Conservation (phyloP, 169 alveolate species). For the Plasmodium knowlesi region DNA sequence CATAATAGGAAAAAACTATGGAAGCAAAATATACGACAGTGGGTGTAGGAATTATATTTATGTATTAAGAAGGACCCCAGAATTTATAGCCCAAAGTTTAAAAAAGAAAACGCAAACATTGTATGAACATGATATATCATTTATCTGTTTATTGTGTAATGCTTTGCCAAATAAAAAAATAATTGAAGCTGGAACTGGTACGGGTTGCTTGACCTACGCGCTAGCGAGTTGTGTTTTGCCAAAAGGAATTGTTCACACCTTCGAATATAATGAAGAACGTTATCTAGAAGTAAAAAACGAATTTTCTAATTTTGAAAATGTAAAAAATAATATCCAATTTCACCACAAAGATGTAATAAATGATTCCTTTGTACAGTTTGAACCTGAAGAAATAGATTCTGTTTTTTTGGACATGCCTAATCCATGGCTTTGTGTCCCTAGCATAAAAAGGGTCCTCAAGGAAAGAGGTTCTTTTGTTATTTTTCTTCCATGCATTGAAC, state of each 20-base stretch:
- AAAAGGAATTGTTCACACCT: slow-evolving; percentile 89
- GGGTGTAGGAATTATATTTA: slow-evolving; percentile 38
- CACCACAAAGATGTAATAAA: slow-evolving; percentile 87
- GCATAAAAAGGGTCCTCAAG: slow-evolving; percentile 82
- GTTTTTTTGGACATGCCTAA: slow-evolving; percentile 93
- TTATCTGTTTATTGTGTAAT: slow-evolving; percentile 88
- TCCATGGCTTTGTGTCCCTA: slow-evolving; percentile 91
- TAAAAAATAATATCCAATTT: slow-evolving; percentile 27
- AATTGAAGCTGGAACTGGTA: slow-evolving; percentile 93
- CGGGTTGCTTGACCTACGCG: slow-evolving; percentile 91
- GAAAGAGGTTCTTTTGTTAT: slow-evolving; percentile 87
- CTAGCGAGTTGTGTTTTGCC: slow-evolving; percentile 89
- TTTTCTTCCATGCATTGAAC: slow-evolving; percentile 93
- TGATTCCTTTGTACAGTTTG: slow-evolving; percentile 68
- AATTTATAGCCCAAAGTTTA: slow-evolving; percentile 83
- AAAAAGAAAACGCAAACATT: slow-evolving; percentile 91
- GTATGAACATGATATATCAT: slow-evolving; percentile 92
- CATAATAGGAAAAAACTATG: slow-evolving; percentile 75
- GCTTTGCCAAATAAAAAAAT: slow-evolving; percentile 90
- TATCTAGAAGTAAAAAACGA: slow-evolving; percentile 82
- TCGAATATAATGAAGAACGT: slow-evolving; percentile 91
- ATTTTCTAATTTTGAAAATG: slow-evolving; percentile 75
- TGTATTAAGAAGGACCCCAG: slow-evolving; percentile 81
- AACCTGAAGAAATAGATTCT: slow-evolving; percentile 81
- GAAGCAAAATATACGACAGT: slow-evolving; percentile 75